A percentile compares a stretch with the other conserved stretches of the same genome.
These are phyloP conservation scores for Pythium coloratum DNA, from an alignment of 352 stramenopile species.

Conservation along the genomic window DNA sequence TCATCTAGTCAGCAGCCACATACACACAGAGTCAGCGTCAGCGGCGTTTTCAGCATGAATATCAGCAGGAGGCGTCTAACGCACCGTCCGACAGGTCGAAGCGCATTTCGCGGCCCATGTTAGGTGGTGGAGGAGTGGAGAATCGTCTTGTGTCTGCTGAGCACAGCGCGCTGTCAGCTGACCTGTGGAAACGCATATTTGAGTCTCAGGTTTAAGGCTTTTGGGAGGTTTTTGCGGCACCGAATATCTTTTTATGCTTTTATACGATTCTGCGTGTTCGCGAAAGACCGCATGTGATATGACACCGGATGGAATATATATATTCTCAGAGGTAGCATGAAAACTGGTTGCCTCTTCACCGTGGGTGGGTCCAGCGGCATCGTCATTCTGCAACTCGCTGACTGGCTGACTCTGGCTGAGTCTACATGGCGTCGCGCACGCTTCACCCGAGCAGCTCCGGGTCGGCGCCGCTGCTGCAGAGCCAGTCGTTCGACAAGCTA, in stretches of 20 bases:
- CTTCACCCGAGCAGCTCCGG: not conserved
- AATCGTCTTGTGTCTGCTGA: not conserved
- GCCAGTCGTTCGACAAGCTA: slow-evolving; percentile 33
- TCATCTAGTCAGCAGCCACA: slow-evolving; percentile 11
- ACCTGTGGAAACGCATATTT: not conserved
- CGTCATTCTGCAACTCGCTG: not conserved
- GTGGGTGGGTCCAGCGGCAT: too few relatives aligned
- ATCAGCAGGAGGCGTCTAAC: not conserved
- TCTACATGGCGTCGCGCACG: not conserved
- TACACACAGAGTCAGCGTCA: too few relatives aligned
- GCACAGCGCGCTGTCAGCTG: not conserved
- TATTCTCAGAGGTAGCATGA: not conserved
- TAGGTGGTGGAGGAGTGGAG: not conserved
- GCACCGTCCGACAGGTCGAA: slow-evolving; percentile 19
- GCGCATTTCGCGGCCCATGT: slow-evolving; percentile 16
- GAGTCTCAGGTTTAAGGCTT: not conserved
- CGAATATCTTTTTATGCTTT: not conserved
- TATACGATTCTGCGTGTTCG: not conserved
- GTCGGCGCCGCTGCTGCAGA: slow-evolving; percentile 17
- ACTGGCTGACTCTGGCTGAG: too few relatives aligned
- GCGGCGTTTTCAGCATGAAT: not conserved
- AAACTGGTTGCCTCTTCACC: too few relatives aligned
- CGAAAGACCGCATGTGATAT: not conserved
- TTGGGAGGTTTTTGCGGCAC: not conserved
- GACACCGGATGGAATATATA: not conserved